phyloP scores from a whole-genome alignment of 2,329 filamentous ascomycete species.

The Aspergillus sp. region DNA sequence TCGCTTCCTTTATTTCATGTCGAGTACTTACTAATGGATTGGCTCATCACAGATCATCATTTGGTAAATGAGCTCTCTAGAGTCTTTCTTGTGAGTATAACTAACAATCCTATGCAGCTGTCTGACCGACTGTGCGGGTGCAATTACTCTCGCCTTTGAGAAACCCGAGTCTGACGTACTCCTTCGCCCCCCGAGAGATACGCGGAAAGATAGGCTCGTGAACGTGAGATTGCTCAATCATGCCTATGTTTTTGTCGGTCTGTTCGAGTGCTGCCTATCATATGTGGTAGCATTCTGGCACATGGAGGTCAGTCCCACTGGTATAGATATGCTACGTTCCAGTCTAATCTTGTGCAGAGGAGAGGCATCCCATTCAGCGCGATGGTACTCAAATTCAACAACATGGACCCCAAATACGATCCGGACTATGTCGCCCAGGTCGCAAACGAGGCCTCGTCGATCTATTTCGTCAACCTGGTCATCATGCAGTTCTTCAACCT shows the following conservation, averaged over 20 bases:
- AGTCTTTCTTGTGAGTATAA: accelerated
- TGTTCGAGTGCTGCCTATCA: conserved; percentile 59
- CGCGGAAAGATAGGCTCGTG: conserved; percentile 69
- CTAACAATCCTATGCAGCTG: neutral
- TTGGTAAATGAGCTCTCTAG: conserved; percentile 42
- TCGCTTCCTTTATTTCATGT: neutral
- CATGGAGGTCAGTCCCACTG: conserved; percentile 31
- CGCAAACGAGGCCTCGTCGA: conserved; percentile 65
- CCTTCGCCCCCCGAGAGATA: conserved; percentile 64
- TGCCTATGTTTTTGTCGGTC: conserved; percentile 68
- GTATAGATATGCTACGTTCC: neutral
- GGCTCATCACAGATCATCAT: conserved; percentile 50
- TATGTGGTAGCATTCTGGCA: conserved; percentile 70
- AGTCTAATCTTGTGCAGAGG: conserved; percentile 9
- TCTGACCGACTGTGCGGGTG: conserved; percentile 74
- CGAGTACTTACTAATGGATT: no score
- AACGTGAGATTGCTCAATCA: conserved; percentile 71
- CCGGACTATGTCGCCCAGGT: conserved; percentile 55
- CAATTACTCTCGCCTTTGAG: conserved; percentile 73
- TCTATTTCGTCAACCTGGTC: conserved; percentile 79
- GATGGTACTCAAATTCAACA: conserved; percentile 68
- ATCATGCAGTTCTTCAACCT: conserved; percentile 82
- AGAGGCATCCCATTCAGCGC: conserved; percentile 63
- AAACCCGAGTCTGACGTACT: conserved; percentile 74
- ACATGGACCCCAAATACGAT: conserved; percentile 50